Evolutionary conservation across 2,329 filamentous ascomycete species (phyloP), one percentile per base, ranked within the genome.

Genomic region (Xylaria sp.): DNA sequence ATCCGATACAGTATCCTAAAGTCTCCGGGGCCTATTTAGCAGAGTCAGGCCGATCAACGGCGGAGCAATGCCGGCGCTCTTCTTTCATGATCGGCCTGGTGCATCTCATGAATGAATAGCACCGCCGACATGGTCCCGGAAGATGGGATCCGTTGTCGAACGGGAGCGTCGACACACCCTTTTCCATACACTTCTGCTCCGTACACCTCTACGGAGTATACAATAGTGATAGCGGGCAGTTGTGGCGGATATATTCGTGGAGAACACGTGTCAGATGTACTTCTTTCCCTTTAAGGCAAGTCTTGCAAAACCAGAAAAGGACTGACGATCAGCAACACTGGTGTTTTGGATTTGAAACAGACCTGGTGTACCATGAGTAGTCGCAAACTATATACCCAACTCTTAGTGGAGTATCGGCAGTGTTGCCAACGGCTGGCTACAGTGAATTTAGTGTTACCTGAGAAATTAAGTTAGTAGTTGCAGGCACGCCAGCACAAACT

Each of bases 281-380:
- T 48, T 68, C 61, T 64, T 58, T 70, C 61, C 68, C 57, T 31
- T 62, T 28, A 54, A 55, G 61, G 60, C 44, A 70, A 61, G 59
- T 67, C 58, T 7, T 39, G 52, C 52, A 52, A 25, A 41, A n/a
- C n/a, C 31, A 34, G 41, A 55, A 48, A 39, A 28, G 34, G 44
- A 25, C 39, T 60, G 48, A 34, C 39, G 59, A 67, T 67, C 64
- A 60, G 51, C 63, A 12, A 34, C 64, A 56, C 60, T 65, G 67
- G 60, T 64, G 67, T 69, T 69, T 69, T 51, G 56, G 64, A 64
- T 69, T 67, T 67, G 67, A 69, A 69, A 69, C 55, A 57, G 54
- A 44, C 34, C n/a, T 23, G 18, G 39, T 15, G 13, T 18, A n/a
- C 12, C 23, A 50, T 5, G 3, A 41, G 50, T 12, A 25, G 28